Conservation (phyloP, 441 rosid species). For the Syzygium malaccense region DNA sequence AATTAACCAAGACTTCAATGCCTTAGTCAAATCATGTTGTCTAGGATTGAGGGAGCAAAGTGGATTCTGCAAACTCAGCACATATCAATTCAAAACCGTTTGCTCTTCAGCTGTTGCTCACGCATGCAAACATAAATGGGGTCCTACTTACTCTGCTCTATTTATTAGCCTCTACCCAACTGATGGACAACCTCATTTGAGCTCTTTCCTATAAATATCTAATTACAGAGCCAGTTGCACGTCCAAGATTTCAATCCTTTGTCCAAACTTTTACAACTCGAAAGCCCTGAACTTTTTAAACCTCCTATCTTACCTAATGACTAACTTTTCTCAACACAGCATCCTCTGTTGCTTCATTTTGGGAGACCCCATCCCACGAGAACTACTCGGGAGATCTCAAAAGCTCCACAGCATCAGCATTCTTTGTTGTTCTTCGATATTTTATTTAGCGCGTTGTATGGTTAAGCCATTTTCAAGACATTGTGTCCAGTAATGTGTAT, state of each 20-base stretch:
- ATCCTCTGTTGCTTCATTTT: constrained; percentile 26
- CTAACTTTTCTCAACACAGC: not conserved
- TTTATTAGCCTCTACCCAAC: not conserved
- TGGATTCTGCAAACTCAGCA: not conserved
- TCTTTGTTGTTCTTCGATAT: not conserved
- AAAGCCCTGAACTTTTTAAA: not conserved
- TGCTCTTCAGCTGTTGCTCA: not conserved
- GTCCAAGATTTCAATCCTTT: not conserved
- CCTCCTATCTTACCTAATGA: not conserved
- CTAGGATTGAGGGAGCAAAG: not conserved
- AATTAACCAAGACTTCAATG: not conserved
- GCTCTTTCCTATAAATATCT: not conserved
- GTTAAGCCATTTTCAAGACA: not conserved
- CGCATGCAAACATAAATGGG: not conserved
- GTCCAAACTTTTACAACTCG: not conserved
- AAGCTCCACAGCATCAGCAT: not conserved
- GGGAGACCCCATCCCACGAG: not conserved
- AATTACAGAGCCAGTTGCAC: not conserved
- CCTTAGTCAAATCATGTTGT: not conserved
- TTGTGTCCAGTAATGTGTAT: not conserved
- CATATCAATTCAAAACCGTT: not conserved
- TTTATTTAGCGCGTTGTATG: not conserved
- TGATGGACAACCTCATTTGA: not conserved
- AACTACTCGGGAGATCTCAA: not conserved
- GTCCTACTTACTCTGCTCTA: not conserved